Evolutionary conservation across 257 asterid species (phyloP), one percentile per base, ranked within the genome.

Genomic region (Solanum paucissectum): DNA sequence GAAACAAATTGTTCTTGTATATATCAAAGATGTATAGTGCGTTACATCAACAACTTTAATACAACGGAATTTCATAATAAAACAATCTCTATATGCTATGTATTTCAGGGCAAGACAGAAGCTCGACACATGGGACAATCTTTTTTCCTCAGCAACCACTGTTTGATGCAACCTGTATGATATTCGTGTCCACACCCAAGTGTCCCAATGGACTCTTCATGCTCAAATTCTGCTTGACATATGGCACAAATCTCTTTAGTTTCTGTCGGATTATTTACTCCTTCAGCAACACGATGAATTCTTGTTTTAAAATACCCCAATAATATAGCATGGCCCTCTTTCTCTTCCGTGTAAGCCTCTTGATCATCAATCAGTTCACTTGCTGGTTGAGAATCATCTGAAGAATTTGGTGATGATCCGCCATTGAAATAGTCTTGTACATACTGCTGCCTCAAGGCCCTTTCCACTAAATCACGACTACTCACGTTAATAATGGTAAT

Each of bases 121-220:
- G 85, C 69, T 58, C 49, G 84, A 68, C 87, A 37, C 2, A 83
- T 6, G 10, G 87, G 85, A 32, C 85, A 88, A 52, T 36, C 25
- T 8, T 36, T 83, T 21, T 38, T 38, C 68, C 38, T 36, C 4
- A 34, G 2, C 69, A 88, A 40, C 55, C 87, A 88, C 9, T 73
- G 60, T 25, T 73, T 49, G 13, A 88, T 83, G 79, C 89, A 88
- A 1, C 84, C 18, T 1, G 25, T 58, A 23, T 52, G 87, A 12
- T 25, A 87, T 38, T 87, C 89, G 1, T 87, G 85, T 6, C 66
- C 68, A 5, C 87, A 87, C 2, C 7, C 12, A 5, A 87, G 87
- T 20, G 16, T 3, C 66, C 25, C 66, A 18, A 58, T 20, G 5
- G 66, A 18, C 11, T 20, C 66, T 55, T 55, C 5, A 20, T 20